Base-by-base conservation (phyloP, 306 rosid species). In the Datisca glomerata region DNA sequence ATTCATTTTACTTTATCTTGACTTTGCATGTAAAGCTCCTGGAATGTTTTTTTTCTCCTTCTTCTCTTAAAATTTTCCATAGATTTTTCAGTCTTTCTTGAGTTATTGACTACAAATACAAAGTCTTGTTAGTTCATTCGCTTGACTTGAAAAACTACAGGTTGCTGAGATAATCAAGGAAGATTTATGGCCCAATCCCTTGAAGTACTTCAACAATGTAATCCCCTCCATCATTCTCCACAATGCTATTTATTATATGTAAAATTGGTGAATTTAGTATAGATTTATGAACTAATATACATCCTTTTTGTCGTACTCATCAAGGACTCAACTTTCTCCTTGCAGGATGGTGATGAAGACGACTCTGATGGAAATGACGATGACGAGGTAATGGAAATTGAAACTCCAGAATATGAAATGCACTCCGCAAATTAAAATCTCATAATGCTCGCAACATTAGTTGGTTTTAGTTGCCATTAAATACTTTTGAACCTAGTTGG, bases 161-260 rank as follows among this genome's bases (percentile, higher is more conserved):
- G 56, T 75, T 44, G 69, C 78, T 24, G 85, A 75, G 63, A 60
- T 80, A 41, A 75, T 80, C 13, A 80, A 80, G 61, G 85, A 75
- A 41, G 81, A 80, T 49, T 51, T 80, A 21, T 80, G 92, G 92
- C 81, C 92, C 62, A 72, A 80, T 62, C 92, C 92, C 51, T 63
- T 75, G 17, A 75, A 72, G 65, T 75, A 75, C 51, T 80, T 80
- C 59, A 80, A 66, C 57, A 72, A 63, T 44, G 92, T 75, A 75
- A 65, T 46, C 22, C 17, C 5, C 19, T 47, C 37, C 31, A 5
- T 51, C 19, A 23, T 51, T 42, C 34, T 9, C 10, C 38, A 16
- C 24, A 12, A 12, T 24, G 10, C 7, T 10, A 7, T 28, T n/a
- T 11, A 32, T 47, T 25, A 14, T 47, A 16, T 29, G 9, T 47